Evolutionary conservation across 805 yeast species (phyloP).

Genomic region (Candida glaebosa): DNA sequence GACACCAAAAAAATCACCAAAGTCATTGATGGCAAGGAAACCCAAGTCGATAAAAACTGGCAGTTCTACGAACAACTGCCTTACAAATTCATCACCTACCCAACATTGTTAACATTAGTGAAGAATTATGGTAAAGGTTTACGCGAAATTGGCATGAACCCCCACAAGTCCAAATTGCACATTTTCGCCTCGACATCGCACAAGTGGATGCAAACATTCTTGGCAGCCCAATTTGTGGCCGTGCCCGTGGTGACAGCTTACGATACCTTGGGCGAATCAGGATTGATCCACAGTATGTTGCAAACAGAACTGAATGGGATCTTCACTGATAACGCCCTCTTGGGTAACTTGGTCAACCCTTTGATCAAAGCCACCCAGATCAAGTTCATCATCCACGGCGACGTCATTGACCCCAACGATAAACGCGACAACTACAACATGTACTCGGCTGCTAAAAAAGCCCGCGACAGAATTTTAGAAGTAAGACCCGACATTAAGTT

Average conservation of each 20-base stretch:
- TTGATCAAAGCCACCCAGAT: conserved; percentile 58
- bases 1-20: conserved; percentile 76
- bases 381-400: conserved; percentile 69
- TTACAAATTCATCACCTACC: conserved; percentile 64
- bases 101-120: conserved; percentile 49
- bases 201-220: conserved; percentile 84
- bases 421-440: conserved; percentile 60
- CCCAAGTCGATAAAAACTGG: conserved; percentile 82
- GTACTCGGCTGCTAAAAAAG: conserved; percentile 54
- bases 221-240: conserved; percentile 73
- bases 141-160: conserved; percentile 64
- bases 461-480: conserved; percentile 55
- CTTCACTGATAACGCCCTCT: conserved; percentile 77
- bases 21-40: conserved; percentile 71
- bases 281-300: conserved; percentile 78
- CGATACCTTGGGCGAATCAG: conserved; percentile 88
- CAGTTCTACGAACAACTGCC: conserved; percentile 72
- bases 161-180: conserved; percentile 66
- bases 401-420: conserved; percentile 57
- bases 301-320: conserved; percentile 79
- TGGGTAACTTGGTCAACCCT: conserved; percentile 67
- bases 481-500: conserved; percentile 77
- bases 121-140: conserved; percentile 71
- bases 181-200: conserved; percentile 85
- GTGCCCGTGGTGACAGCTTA: conserved; percentile 94